Evolutionary conservation across 2,329 filamentous ascomycete genomes (phyloP).

Genomic region (Ophiostoma piceae): DNA sequence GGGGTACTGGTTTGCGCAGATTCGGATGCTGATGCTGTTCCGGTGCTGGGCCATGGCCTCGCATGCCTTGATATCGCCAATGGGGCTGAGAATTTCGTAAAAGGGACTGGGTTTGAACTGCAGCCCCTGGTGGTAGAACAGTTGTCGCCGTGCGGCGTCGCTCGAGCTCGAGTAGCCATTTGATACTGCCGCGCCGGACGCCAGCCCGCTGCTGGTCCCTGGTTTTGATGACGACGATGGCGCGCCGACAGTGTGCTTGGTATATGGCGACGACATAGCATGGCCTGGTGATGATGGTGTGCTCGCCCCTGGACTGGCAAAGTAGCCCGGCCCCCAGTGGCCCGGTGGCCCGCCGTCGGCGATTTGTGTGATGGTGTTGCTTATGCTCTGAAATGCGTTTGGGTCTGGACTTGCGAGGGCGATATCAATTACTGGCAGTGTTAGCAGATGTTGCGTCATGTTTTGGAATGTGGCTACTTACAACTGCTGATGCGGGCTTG

Average conservation of each 20-base stretch:
- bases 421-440: constrained; percentile 24
- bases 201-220: not conserved
- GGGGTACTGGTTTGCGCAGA: constrained; percentile 48
- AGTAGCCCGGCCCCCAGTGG: not conserved
- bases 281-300: constrained; percentile 21
- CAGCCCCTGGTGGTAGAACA: constrained; percentile 26
- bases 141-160: not conserved
- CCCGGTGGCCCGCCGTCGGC: not conserved
- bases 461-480: constrained; percentile 38
- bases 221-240: not conserved
- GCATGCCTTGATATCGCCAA: constrained; percentile 62
- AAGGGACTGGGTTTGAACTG: constrained; percentile 74
- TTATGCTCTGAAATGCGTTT: constrained; percentile 21
- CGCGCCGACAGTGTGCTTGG: not conserved
- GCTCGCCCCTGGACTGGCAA: not conserved
- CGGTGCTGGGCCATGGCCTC: constrained; percentile 53
- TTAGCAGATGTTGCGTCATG: not conserved
- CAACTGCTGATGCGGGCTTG: constrained; percentile 72
- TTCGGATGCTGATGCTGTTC: constrained; percentile 43
- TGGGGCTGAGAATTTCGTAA: constrained; percentile 61
- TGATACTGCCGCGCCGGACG: not conserved
- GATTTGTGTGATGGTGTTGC: constrained; percentile 19
- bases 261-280: constrained; percentile 21
- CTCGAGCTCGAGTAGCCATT: constrained; percentile 12
- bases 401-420: constrained; percentile 23